Evolutionary conservation across 441 rosid species (phyloP), one percentile per base, ranked within the genome.

Genomic region (Pelargonium cotyledonis): DNA sequence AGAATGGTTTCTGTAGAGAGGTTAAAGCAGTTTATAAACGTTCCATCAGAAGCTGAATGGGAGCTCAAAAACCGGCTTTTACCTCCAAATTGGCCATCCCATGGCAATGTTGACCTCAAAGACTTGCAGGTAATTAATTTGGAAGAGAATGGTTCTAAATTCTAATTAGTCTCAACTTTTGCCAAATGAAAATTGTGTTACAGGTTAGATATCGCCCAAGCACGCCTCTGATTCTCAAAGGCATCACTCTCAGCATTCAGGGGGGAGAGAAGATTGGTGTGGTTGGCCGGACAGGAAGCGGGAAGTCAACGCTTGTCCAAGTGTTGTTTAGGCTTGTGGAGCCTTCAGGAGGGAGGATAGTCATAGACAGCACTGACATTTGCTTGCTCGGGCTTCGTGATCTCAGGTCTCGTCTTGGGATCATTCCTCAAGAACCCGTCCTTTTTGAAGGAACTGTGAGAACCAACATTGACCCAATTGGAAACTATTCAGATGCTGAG

Each of bases 231-330:
- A 97, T 95, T 71, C 81, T 95, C 64, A 80, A 77, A 35, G 97
- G 96, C n/a, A 81, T 95, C 71, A 90, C 87, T 64, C 90, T 97
- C 77, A 81, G 78, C 5, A 83, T 95, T 74, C 80, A 80, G 78
- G 96, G 97, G 76, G 97, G 99, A 35, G 89, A 92, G 66, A 92
- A 86, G 83, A 88, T 95, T 49, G 99, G 99, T 7, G 85, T 90
- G 26, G 98, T 95, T 76, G 99, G 99, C 10, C 80, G 97, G 44
- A 95, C 98, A 5, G 99, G 99, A 18, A 90, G 98, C 60, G 98
- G 99, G 44, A 95, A 92, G 87, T 85, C 97, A 0, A 95, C 98
- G 65, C 84, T 92, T 31, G 89, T 92, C 4, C 75, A 97, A 73
- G 95, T 97, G 72, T 60, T 92, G 57, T 95, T 95, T 76, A 95